Evolutionary conservation across 306 rosid species (phyloP).

Genomic region (Pachyrhizus erosus): DNA sequence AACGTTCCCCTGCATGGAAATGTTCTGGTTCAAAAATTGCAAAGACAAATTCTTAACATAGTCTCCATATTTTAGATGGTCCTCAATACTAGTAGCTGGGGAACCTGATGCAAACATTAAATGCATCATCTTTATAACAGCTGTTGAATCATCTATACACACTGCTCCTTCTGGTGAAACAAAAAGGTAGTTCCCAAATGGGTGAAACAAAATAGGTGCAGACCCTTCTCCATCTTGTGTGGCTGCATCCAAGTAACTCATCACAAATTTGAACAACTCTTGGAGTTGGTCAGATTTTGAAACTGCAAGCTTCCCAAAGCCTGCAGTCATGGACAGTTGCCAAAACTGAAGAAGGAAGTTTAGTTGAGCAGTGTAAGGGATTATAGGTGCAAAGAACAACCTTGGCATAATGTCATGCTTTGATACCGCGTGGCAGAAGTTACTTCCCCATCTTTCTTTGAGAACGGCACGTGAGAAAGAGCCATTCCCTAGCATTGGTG

Average conservation of each 20-base stretch:
- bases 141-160: conserved; percentile 59
- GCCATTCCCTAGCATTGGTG: conserved; percentile 75
- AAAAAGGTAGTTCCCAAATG: conserved; percentile 73
- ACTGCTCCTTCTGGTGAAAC: conserved; percentile 69
- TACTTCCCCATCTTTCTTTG: conserved; percentile 76
- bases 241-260: conserved; percentile 48
- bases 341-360: conserved; percentile 59
- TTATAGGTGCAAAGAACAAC: conserved; percentile 60
- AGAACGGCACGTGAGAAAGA: conserved; percentile 67
- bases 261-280: conserved; percentile 44
- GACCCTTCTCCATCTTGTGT: conserved; percentile 48
- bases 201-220: conserved; percentile 49
- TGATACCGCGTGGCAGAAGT: conserved; percentile 71
- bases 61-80: conserved; percentile 75
- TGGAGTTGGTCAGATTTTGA: conserved; percentile 49
- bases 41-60: conserved; percentile 52
- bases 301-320: conserved; percentile 42
- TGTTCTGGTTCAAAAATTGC: conserved; percentile 50
- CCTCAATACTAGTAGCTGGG: conserved; percentile 53
- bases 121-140: conserved; percentile 71
- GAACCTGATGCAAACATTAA: conserved; percentile 50
- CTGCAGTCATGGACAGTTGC: conserved; percentile 56
- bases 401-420: conserved; percentile 82
- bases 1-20: conserved; percentile 38
- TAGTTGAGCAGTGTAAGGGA: conserved; percentile 47